Base-by-base conservation (phyloP, 176 grass and related monocot genomes). In the Carex cristatella region DNA sequence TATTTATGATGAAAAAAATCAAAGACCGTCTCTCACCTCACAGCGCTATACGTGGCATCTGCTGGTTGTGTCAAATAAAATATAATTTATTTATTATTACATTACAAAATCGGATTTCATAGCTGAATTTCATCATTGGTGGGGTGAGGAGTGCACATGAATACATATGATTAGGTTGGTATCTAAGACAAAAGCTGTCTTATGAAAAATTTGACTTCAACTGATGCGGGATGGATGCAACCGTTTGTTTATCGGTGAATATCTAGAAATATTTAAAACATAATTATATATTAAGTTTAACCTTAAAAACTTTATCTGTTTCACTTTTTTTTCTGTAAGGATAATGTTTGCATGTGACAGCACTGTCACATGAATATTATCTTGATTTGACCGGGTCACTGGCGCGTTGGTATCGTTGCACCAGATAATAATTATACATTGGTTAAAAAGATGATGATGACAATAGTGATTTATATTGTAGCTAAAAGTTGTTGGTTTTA, bases 141-240 rank as follows among this genome's bases (percentile, higher is more conserved):
- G 13, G 10, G 71, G 71, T 28, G 2, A 48, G 40, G 40, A 55
- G 57, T 57, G 74, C 74, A 78, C 74, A 78, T 57, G 74, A 78
- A 57, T 2, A 10, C 74, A 78, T 57, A 78, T 78, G 74, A 78
- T 78, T 78, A 78, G 74, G 74, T 57, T 78, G 74, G 74, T 76
- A 78, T 78, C n/a, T 76, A 57, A 56, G 0, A 78, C 28, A 33
- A 51, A 78, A 35, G 49, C 74, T 12, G 28, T 78, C 74, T 12
- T 78, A 57, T 51, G 28, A 78, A 57, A 77, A 30, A 33, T 10
- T 77, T 18, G 23, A 49, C 72, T 55, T 54, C 23, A 76, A 76
- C 48, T 7, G 2, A 55, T 48, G 72, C 61, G 4, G 10, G 54
- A 46, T 5, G 40, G 3, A 51, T 76, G 23, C 73, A 77, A 77